Conservation (phyloP, 2,329 filamentous ascomycete genomes). For the Monosporascus sp. region DNA sequence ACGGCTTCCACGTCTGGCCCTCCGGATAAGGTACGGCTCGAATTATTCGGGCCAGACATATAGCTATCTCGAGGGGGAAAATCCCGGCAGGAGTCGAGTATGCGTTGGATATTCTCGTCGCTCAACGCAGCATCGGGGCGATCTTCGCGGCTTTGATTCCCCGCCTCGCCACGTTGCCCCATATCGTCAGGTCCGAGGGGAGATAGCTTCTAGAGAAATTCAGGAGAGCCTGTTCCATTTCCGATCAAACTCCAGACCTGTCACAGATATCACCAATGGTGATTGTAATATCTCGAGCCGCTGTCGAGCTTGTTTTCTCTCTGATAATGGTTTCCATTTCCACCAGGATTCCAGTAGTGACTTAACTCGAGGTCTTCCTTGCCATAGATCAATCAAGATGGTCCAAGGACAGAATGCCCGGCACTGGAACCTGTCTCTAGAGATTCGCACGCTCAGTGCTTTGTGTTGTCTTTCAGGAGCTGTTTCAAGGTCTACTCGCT, state of each 20-base stretch:
- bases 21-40: not conserved
- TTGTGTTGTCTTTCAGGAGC: no score
- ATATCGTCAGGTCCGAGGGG: no score
- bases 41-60: conserved; percentile 11
- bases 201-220: no score
- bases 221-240: no score
- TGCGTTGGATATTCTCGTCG: not conserved
- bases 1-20: conserved; percentile 33
- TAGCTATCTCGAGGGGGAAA: conserved; percentile 5
- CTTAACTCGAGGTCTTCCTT: conserved; percentile 4
- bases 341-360: conserved; percentile 12
- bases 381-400: conserved; percentile 8
- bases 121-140: not conserved
- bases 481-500: no score
- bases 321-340: conserved; percentile 11
- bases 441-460: no score
- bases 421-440: no score
- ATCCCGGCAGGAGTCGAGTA: not conserved
- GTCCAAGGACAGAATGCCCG: no score
- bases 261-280: conserved; percentile 1
- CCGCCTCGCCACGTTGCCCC: no score
- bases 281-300: conserved; percentile 2
- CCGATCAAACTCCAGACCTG: no score
- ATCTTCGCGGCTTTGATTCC: no score
- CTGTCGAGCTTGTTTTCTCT: conserved; percentile 7